Evolutionary conservation across 1,139 yeast genomes (phyloP).

Genomic region (Hemisphaericaspora xylofermentans): DNA sequence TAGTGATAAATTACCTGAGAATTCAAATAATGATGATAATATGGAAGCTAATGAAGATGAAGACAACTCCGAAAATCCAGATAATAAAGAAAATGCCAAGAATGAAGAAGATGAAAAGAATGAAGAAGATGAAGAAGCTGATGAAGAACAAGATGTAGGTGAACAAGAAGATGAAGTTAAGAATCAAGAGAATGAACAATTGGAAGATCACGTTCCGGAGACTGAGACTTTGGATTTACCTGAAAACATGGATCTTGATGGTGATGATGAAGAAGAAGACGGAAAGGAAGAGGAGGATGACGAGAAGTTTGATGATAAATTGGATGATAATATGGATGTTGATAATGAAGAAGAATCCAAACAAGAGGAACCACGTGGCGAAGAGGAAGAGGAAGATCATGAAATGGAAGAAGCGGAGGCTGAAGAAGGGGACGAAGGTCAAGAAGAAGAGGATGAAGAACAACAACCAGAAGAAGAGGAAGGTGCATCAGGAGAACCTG

Average conservation of each 20-base stretch:
- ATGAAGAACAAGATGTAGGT: conserved; percentile 65
- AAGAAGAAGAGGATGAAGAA: conserved; percentile 21
- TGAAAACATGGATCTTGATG: conserved; percentile 81
- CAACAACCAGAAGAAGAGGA: conserved; percentile 25
- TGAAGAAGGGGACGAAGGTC: conserved; percentile 23
- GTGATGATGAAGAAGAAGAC: conserved; percentile 59
- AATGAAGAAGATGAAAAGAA: conserved; percentile 28
- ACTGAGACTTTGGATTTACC: conserved; percentile 80
- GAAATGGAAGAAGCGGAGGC: conserved; percentile 21
- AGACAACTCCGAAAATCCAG: conserved; percentile 27
- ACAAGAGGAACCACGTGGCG: conserved; percentile 16
- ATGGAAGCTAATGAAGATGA: conserved; percentile 63
- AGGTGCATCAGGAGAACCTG: conserved; percentile 21
- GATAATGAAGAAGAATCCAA: conserved; percentile 21
- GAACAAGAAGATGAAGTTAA: conserved; percentile 78
- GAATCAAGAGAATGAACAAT: conserved; percentile 68
- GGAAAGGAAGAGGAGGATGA: conserved; percentile 39
- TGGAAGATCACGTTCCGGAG: conserved; percentile 75
- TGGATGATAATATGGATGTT: conserved; percentile 22
- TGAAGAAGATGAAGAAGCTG: conserved; percentile 43
- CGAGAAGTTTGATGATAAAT: conserved; percentile 30
- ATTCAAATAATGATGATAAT: conserved; percentile 54
- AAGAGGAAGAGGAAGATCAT: conserved; percentile 20
- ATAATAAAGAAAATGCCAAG: conserved; percentile 19
- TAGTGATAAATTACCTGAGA: conserved; percentile 64